Percentiles rank a stretch among this genome's conserved stretches.
These are phyloP conservation scores for Drosera capensis DNA, from an alignment of 148 eudicot species.

Conservation along the genomic window DNA sequence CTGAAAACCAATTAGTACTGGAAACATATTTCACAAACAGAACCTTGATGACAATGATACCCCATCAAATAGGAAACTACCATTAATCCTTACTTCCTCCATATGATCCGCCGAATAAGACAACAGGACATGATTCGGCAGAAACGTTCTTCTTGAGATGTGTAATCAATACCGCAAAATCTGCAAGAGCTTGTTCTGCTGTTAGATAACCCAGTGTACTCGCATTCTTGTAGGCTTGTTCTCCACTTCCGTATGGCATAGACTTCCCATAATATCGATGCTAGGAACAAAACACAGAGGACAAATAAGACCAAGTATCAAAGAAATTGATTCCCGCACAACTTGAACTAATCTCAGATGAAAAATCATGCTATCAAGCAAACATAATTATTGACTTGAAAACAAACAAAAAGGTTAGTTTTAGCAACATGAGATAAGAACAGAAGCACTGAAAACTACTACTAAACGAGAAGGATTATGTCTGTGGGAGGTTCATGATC, in stretches of 20 bases:
- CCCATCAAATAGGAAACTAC: neutral
- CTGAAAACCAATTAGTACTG: neutral
- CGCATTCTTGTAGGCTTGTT: slow-evolving; percentile 55
- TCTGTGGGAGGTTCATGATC: too few species aligned
- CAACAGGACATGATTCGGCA: slow-evolving; percentile 85
- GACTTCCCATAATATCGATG: slow-evolving; percentile 95
- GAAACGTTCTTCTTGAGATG: slow-evolving; percentile 55
- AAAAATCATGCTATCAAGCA: too few species aligned
- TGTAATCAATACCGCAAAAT: slow-evolving; percentile 61
- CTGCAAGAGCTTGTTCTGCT: slow-evolving; percentile 85
- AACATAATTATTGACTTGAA: too few species aligned
- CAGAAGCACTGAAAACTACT: too few species aligned
- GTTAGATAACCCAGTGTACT: slow-evolving; percentile 59
- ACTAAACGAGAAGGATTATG: too few species aligned
- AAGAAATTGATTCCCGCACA: too few species aligned
- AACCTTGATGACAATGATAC: neutral
- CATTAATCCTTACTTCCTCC: slow-evolving; percentile 61
- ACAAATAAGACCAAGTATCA: too few species aligned
- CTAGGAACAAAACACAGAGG: too few species aligned
- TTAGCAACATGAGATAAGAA: too few species aligned
- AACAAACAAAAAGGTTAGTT: too few species aligned
- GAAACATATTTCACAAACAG: neutral
- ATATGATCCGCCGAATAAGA: slow-evolving; percentile 93
- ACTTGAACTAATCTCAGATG: too few species aligned
- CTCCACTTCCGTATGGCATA: slow-evolving; percentile 70